phyloP scores from a whole-genome alignment of 2,329 filamentous ascomycete genomes.

The Stemphylium vesicarium region DNA sequence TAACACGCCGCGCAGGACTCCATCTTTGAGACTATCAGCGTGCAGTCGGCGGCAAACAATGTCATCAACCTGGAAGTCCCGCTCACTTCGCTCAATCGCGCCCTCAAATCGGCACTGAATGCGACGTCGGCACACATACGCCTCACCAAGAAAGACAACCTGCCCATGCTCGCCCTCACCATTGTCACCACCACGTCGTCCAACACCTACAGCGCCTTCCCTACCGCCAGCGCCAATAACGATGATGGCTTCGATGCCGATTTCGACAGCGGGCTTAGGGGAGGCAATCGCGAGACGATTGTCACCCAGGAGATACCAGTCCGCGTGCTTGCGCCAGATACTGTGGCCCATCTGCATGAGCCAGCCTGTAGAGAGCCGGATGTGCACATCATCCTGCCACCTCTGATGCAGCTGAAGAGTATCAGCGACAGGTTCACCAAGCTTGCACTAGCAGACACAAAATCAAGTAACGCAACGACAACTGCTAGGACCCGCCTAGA shows the following conservation, averaged over 20 bases:
- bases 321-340: conserved; percentile 80
- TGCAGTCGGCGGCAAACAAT: conserved; percentile 86
- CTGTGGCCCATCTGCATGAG: conserved; percentile 92
- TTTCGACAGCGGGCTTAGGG: conserved; percentile 33
- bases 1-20: conserved; percentile 66
- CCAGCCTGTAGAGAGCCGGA: conserved; percentile 89
- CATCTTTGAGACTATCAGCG: conserved; percentile 86
- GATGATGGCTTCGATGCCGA: conserved; percentile 36
- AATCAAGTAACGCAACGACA: conserved; percentile 45
- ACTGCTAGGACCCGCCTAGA: conserved; percentile 67
- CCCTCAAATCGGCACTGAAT: conserved; percentile 85
- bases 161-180: conserved; percentile 87
- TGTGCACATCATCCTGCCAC: conserved; percentile 89
- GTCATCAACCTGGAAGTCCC: conserved; percentile 97
- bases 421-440: conserved; percentile 96
- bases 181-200: conserved; percentile 75
- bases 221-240: conserved; percentile 31
- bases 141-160: conserved; percentile 88
- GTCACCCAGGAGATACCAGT: conserved; percentile 98
- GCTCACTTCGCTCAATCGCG: conserved; percentile 83
- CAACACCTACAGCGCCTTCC: conserved; percentile 52
- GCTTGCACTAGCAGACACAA: conserved; percentile 59
- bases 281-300: conserved; percentile 80
- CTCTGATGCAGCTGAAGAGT: conserved; percentile 85
- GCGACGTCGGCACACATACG: conserved; percentile 83